Percentiles rank a stretch among this genome's conserved stretches.
Conservation (phyloP, 2,329 filamentous ascomycete genomes). For the Tolypocladium tropicale region DNA sequence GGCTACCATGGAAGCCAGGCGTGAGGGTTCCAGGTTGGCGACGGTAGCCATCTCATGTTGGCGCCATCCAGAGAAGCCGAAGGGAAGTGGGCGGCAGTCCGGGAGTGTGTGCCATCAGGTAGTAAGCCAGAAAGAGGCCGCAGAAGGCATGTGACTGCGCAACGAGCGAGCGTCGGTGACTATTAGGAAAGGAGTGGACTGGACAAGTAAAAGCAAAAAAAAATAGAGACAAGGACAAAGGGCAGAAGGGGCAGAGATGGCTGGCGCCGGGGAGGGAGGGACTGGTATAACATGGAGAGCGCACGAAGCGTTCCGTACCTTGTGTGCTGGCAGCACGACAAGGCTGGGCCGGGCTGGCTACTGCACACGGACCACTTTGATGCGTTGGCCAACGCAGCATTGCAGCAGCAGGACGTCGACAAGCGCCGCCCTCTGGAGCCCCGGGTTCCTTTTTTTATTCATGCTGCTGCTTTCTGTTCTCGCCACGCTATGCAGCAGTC, state of each 20-base stretch:
- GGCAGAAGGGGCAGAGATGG: not conserved
- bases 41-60: not conserved
- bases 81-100: no score
- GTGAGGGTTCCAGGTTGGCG: not conserved
- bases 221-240: not conserved
- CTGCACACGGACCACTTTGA: conserved; percentile 31
- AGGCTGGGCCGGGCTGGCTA: conserved; percentile 2
- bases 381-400: conserved; percentile 32
- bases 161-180: not conserved
- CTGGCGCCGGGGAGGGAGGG: not conserved
- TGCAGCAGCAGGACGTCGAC: conserved; percentile 29
- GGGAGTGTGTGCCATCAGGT: no score
- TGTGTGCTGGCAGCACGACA: conserved; percentile 2
- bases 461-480: not conserved
- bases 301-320: no score
- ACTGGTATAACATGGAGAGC: not conserved
- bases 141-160: not conserved
- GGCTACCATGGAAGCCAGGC: not conserved
- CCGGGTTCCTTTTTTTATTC: no score
- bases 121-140: no score
- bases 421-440: not conserved
- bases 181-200: not conserved
- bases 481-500: not conserved
- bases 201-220: no score
- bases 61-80: no score